A percentile compares a stretch with the other conserved stretches of the same genome.
Evolutionary conservation across 371 early-diverging fungal species (phyloP).

Genomic region (Lichtheimia corymbifera): DNA sequence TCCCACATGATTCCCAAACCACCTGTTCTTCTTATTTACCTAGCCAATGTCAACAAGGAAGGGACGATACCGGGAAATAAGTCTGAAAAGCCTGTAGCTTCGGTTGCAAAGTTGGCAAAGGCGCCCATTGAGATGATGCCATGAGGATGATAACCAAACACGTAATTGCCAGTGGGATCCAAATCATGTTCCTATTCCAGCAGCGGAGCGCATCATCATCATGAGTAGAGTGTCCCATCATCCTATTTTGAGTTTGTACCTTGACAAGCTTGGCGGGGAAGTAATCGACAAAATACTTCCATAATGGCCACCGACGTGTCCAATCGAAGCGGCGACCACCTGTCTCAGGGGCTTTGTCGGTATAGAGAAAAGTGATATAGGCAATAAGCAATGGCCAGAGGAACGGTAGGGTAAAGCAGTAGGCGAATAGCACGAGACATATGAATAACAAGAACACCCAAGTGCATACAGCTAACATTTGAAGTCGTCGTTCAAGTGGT

Average conservation of each 20-base stretch:
- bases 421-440: constrained; percentile 46
- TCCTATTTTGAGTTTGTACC: too few relatives aligned
- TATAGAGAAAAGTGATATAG: constrained; percentile 59
- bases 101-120: constrained; percentile 79
- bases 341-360: constrained; percentile 59
- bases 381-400: constrained; percentile 62
- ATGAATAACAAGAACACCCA: constrained; percentile 65
- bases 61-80: constrained; percentile 69
- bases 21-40: constrained; percentile 2
- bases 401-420: constrained; percentile 42
- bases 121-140: constrained; percentile 87
- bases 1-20: background rate
- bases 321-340: constrained; percentile 70
- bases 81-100: constrained; percentile 66
- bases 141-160: constrained; percentile 83
- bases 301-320: constrained; percentile 51
- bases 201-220: too few relatives aligned
- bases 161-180: constrained; percentile 74
- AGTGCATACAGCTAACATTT: constrained; percentile 64
- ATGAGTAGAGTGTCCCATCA: too few relatives aligned
- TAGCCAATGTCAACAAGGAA: constrained; percentile 59
- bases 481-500: constrained; percentile 72
- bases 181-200: constrained; percentile 69
- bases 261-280: constrained; percentile 74
- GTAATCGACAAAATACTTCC: constrained; percentile 76